A percentile compares a stretch with the other conserved stretches of the same genome.
phyloP scores from a whole-genome alignment of 768 basidiomycete species.

The Mycena rosella region DNA sequence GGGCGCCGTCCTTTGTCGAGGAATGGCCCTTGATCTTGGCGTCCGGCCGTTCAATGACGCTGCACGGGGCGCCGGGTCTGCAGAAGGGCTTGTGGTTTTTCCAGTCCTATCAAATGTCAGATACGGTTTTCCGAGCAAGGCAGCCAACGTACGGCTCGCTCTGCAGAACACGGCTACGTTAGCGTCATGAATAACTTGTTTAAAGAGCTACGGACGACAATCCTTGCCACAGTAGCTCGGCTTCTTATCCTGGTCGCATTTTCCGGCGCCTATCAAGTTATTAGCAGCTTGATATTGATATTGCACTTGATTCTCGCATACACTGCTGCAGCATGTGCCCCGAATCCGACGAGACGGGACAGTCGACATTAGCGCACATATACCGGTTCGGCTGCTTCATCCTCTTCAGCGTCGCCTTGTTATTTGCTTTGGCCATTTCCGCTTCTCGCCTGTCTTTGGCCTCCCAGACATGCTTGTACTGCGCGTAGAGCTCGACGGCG shows the following conservation, averaged over 20 bases:
- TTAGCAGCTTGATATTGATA: neutral
- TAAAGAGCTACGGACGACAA: too few relatives aligned
- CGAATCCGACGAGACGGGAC: neutral
- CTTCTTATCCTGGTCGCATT: constrained; percentile 36
- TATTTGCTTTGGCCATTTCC: neutral
- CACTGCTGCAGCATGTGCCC: constrained; percentile 3
- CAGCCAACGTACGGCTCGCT: too few relatives aligned
- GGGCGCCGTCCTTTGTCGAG: neutral
- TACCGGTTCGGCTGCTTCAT: constrained; percentile 28
- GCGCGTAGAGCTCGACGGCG: neutral
- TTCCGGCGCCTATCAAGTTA: constrained; percentile 22
- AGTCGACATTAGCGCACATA: constrained; percentile 8
- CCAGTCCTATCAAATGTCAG: too few relatives aligned
- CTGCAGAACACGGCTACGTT: too few relatives aligned
- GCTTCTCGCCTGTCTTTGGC: neutral
- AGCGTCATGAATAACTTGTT: too few relatives aligned
- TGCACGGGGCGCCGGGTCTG: constrained; percentile 46
- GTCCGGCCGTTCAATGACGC: constrained; percentile 40
- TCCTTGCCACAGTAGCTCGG: constrained; percentile 35
- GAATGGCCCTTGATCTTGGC: constrained; percentile 30
- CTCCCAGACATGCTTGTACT: neutral
- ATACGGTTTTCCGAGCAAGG: neutral
- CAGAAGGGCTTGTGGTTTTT: constrained; percentile 53
- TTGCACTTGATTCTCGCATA: neutral
- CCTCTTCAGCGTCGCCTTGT: constrained; percentile 15